Evolutionary conservation across 2,329 filamentous ascomycete species (phyloP).

Genomic region (Alternaria brassicae): DNA sequence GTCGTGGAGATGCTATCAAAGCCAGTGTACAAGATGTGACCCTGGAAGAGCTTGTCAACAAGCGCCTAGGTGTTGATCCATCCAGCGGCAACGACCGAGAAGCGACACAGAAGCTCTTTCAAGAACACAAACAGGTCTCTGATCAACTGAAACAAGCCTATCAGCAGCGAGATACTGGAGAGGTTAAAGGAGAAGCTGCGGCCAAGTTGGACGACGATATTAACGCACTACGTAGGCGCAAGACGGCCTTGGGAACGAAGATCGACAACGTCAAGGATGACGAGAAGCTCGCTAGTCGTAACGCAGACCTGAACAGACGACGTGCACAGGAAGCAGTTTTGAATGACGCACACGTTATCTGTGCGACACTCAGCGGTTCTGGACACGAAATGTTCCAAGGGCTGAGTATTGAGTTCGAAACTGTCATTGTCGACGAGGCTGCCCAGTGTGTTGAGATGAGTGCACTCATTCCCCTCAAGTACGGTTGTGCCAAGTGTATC

Average conservation of each 20-base stretch:
- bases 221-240: conserved; percentile 77
- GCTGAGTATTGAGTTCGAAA: conserved; percentile 95
- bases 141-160: conserved; percentile 74
- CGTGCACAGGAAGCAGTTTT: conserved; percentile 90
- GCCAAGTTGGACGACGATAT: conserved; percentile 76
- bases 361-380: conserved; percentile 91
- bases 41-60: conserved; percentile 87
- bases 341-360: conserved; percentile 89
- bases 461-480: conserved; percentile 95
- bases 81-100: conserved; percentile 54
- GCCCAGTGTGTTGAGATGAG: conserved; percentile 98
- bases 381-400: conserved; percentile 98
- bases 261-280: conserved; percentile 90
- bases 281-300: conserved; percentile 79
- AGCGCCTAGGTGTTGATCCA: conserved; percentile 63
- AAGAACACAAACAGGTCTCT: conserved; percentile 66
- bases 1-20: conserved; percentile 92
- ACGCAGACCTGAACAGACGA: conserved; percentile 83
- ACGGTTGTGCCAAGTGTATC: conserved; percentile 95
- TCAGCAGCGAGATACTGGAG: conserved; percentile 68
- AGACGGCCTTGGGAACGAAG: conserved; percentile 76
- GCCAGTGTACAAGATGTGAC: conserved; percentile 87
- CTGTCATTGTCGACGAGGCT: conserved; percentile 96
- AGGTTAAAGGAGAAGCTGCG: conserved; percentile 67
- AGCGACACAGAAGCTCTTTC: conserved; percentile 72